Conservation (phyloP, 2,329 filamentous ascomycete genomes). For the Pseudogymnoascus sp. region DNA sequence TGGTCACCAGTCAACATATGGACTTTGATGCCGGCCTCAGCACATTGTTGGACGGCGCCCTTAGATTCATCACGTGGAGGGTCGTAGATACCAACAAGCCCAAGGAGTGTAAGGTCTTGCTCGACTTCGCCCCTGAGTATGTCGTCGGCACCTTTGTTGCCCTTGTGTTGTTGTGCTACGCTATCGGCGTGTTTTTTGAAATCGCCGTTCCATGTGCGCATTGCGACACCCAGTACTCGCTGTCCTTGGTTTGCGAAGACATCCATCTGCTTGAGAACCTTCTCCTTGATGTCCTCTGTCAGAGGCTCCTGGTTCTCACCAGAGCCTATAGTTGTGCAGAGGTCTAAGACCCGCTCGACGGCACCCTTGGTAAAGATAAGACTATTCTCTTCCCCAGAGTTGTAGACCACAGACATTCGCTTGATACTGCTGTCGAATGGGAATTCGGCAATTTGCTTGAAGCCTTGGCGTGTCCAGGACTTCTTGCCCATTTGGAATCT, state of each 20-base stretch:
- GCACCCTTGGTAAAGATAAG: conserved; percentile 55
- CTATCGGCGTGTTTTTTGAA: conserved; percentile 10
- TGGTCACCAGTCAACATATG: conserved; percentile 67
- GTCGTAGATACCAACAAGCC: conserved; percentile 52
- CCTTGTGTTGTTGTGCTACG: conserved; percentile 10
- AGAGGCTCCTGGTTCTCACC: conserved; percentile 34
- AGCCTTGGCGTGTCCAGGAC: conserved; percentile 34
- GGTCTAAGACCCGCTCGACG: conserved; percentile 52
- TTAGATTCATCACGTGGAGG: conserved; percentile 53
- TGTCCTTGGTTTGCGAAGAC: conserved; percentile 50
- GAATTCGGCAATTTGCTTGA: conserved; percentile 52
- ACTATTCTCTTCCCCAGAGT: conserved; percentile 20
- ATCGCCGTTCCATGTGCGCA: conserved; percentile 25
- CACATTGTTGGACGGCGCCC: conserved; percentile 50
- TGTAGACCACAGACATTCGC: conserved; percentile 59
- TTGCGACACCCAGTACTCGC: conserved; percentile 52
- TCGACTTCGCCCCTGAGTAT: conserved; percentile 38
- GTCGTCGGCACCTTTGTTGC: conserved; percentile 17
- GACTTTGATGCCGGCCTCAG: conserved; percentile 62
- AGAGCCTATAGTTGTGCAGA: conserved; percentile 42
- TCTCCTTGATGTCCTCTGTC: conserved; percentile 33
- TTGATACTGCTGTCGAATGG: conserved; percentile 60
- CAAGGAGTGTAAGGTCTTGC: conserved; percentile 45
- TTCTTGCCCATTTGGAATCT: conserved; percentile 48
- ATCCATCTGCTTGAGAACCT: conserved; percentile 49